Evolutionary conservation across 768 basidiomycete genomes (phyloP), one percentile per base, ranked within the genome.

Genomic region (Auriscalpium orientale): DNA sequence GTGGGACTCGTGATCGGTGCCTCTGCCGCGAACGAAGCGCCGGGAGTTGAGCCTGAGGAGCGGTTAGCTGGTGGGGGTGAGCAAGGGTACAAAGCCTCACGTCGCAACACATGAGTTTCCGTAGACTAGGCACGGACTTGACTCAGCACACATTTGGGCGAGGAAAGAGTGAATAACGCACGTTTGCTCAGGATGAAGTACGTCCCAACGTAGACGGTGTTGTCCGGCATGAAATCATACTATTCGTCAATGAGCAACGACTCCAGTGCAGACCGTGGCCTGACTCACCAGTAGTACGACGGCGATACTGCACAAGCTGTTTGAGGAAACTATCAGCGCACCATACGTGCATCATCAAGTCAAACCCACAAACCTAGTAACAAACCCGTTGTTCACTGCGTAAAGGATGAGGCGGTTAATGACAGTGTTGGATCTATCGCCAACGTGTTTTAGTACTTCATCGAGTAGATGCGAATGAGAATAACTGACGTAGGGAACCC

Each of bases 151-250:
- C 34, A 10, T 37, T 20, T 11, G 36, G 53, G 2, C 2, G 1
- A 47, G 20, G 3, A 46, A 16, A 49, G 44, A 12, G 2, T 12
- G 40, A 34, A 3, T 33, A 34, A 38, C 60, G 18, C 50, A 62
- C 61, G 58, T 72, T 87, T 88, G 66, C 80, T 82, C 38, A 87
- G 66, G 51, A 82, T 74, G 58, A 89, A 85, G 65, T 85, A 87
- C 48, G 76, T 74, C 8, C 76, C 76, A 38, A 80, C 72, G 64
- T 83, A 88, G 52, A 83, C 76, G 49, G 88, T 73, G 60, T 83
- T 85, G 12, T 54, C 57, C 0, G 79, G 74, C 67, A 79, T 73
- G 34, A 74, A 58, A 61, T 85, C 77, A 64, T 80, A 88, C 84
- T 87, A 57, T 6, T 46, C 45, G 22, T 56, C 56, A 36, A 20